Conservation (phyloP, 164 flowering plant species). For the grape (Vitis vinifera) region DNA sequence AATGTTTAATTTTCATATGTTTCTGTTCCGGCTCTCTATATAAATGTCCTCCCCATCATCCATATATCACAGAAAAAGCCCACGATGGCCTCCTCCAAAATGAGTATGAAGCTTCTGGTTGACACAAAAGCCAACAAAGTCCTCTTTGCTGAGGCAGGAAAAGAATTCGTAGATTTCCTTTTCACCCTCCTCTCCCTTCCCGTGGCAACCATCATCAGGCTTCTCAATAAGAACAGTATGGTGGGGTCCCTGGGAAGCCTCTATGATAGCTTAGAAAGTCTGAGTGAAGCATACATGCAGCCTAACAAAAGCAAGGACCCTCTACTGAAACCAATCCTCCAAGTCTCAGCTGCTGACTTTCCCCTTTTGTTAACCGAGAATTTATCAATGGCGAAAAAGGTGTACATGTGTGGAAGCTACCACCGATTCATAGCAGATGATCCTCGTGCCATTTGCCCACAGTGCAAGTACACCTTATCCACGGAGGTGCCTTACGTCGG, state of each 20-base stretch:
- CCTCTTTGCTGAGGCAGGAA: conserved; percentile 32
- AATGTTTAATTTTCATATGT: no score
- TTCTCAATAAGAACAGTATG: conserved; percentile 5
- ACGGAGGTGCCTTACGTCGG: not conserved
- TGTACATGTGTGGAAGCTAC: not conserved
- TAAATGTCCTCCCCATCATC: no score
- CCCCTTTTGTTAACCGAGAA: not conserved
- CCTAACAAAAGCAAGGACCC: conserved; percentile 2
- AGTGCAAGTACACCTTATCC: not conserved
- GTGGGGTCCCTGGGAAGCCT: conserved; percentile 22
- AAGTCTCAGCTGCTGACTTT: not conserved
- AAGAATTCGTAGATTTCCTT: conserved; percentile 35
- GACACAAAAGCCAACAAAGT: conserved; percentile 29
- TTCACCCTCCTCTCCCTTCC: conserved; percentile 26
- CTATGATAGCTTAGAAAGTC: conserved; percentile 20
- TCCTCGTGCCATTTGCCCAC: not conserved
- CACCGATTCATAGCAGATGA: not conserved
- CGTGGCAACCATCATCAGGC: conserved; percentile 7
- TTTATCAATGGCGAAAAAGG: not conserved
- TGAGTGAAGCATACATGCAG: conserved; percentile 17
- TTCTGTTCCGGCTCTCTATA: no score
- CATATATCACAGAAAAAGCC: no score
- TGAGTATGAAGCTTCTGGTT: conserved; percentile 35
- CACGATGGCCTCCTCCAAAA: not conserved
- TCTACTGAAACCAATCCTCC: conserved; percentile 5